Base-by-base conservation (phyloP, 306 rosid species). In the Acacia acuminata region DNA sequence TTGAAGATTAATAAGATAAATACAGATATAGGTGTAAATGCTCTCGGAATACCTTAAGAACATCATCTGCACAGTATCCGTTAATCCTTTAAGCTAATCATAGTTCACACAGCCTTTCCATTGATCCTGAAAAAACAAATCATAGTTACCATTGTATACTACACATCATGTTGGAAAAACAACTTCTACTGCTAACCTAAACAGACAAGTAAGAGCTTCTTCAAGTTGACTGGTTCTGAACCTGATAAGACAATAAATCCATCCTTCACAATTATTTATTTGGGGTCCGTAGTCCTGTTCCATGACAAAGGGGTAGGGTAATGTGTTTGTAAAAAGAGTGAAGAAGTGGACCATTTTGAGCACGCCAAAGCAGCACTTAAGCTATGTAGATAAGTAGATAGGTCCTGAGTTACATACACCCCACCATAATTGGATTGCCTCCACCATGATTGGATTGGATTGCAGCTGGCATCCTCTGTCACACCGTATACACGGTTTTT, bases 321-420 rank as follows among this genome's bases (percentile, higher is more conserved):
- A 44, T n/a, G 47, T 68, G 82, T 51, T 17, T 38, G 50, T 38
- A 19, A 75, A 75, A 75, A 17, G 30, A 16, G 45, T n/a, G 44
- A 30, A 55, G 67, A 10, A 79, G 77, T 79, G 84, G 84, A 53
- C 74, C 79, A 81, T 45, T 47, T 38, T 75, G 12, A 75, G 68
- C 79, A 75, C 51, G 68, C 79, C 68, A 56, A 75, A 12, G 45
- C 68, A 7, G 19, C 48, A 12, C n/a, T 12, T 24, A 25, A 47
- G 34, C 68, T 7, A 2, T 14, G 10, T 30, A 19, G 45, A 34
- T 73, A 11, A 25, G 27, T 30, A 30, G 64, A 73, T 16, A 32
- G 65, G 60, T 73, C 64, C 77, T 50, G 8, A 30, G 45, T 73
- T 34, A 66, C 45, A 66, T 69, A 20, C 13, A 30, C 7, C 55